Evolutionary conservation across 2,329 filamentous ascomycete species (phyloP).

Genomic region (Tothia fuscella): DNA sequence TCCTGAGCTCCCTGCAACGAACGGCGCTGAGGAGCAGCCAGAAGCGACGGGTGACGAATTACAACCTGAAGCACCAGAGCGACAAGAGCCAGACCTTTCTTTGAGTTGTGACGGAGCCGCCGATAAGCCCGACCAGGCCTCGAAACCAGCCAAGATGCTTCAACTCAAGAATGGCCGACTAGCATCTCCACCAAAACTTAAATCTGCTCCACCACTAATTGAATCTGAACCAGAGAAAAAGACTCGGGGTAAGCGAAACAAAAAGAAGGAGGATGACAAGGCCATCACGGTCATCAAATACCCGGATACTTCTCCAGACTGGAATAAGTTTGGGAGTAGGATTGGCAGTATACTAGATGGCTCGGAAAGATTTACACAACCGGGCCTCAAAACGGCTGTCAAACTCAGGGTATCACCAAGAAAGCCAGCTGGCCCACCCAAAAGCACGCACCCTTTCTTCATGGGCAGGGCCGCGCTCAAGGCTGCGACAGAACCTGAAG

Average conservation of each 20-base stretch:
- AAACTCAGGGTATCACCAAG: not conserved
- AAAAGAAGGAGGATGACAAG: slow-evolving; percentile 20
- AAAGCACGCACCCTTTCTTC: slow-evolving; percentile 57
- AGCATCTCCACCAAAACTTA: slow-evolving; percentile 10
- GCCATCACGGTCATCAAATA: too few relatives aligned
- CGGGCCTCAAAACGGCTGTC: not conserved
- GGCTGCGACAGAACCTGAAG: not conserved
- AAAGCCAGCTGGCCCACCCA: slow-evolving; percentile 13
- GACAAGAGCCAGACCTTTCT: too few relatives aligned
- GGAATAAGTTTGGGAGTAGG: not conserved
- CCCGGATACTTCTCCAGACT: too few relatives aligned
- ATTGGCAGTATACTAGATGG: slow-evolving; percentile 6
- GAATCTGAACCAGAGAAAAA: slow-evolving; percentile 39
- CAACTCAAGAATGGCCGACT: slow-evolving; percentile 6
- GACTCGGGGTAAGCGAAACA: slow-evolving; percentile 15
- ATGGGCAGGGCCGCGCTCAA: slow-evolving; percentile 30
- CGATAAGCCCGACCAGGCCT: too few relatives aligned
- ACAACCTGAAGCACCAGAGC: too few relatives aligned
- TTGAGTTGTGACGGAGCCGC: too few relatives aligned
- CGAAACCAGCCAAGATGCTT: slow-evolving; percentile 2
- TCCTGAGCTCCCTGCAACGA: too few relatives aligned
- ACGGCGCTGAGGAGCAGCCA: too few relatives aligned
- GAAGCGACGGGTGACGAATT: too few relatives aligned
- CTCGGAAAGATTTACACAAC: not conserved
- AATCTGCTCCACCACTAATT: not conserved